Percentiles rank a stretch among this genome's conserved stretches.
Evolutionary conservation across 148 eudicot species (phyloP).

Genomic region (Rhododendron molle): DNA sequence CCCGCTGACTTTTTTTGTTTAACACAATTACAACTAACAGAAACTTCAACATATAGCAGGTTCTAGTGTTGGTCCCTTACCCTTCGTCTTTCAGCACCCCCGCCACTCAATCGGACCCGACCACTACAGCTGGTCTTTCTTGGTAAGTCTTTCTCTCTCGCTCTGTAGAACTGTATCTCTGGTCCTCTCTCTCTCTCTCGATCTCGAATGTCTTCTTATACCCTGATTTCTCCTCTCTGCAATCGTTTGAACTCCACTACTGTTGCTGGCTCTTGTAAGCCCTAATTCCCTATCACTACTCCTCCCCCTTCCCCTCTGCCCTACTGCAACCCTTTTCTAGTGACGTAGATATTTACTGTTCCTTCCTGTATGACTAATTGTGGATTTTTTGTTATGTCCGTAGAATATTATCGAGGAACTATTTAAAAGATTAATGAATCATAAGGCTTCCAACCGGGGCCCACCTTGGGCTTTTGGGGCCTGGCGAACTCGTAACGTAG

Average conservation of each 20-base stretch:
- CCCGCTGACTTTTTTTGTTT: no score
- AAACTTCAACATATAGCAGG: constrained; percentile 1
- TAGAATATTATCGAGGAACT: not conserved
- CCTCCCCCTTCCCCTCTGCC: no score
- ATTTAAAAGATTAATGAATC: not conserved
- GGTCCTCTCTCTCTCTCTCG: constrained; percentile 32
- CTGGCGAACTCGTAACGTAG: not conserved
- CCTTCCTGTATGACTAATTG: no score
- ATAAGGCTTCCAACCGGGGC: not conserved
- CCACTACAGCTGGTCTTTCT: not conserved
- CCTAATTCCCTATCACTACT: not conserved
- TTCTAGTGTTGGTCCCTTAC: not conserved
- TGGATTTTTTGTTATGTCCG: not conserved
- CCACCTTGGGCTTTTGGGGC: not conserved
- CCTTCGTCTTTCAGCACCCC: not conserved
- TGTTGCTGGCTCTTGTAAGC: not conserved
- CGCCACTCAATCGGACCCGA: not conserved
- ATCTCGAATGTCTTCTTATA: constrained; percentile 15
- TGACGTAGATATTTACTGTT: no score
- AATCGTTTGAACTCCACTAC: not conserved
- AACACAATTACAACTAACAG: not conserved
- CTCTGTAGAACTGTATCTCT: not conserved
- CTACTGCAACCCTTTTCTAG: no score
- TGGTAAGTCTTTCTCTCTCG: not conserved
- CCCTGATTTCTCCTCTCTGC: not conserved